Conservation (phyloP, 805 yeast genomes). For the Yarrowia deformans region DNA sequence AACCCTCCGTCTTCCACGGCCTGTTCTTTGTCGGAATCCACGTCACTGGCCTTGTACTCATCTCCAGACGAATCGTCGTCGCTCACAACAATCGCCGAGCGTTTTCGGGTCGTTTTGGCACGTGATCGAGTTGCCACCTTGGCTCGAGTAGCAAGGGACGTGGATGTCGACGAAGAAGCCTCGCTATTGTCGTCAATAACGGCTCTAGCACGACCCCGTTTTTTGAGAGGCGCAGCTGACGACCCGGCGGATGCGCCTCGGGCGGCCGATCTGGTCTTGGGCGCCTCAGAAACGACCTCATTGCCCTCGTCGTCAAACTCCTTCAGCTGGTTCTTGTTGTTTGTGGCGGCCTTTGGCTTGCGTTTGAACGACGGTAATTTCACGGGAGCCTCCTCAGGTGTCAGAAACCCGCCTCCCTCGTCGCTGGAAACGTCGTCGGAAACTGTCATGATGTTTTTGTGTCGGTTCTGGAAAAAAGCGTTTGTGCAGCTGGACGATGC, state of each 20-base stretch:
- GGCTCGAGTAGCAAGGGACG: slow-evolving; percentile 11
- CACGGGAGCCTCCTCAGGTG: background rate
- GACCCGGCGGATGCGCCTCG: background rate
- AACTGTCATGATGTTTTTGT: slow-evolving; percentile 2
- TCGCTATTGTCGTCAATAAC: slow-evolving; percentile 11
- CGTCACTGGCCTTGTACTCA: slow-evolving; percentile 8
- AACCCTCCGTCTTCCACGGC: slow-evolving; percentile 27
- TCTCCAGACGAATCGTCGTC: slow-evolving; percentile 25
- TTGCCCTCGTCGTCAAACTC: slow-evolving; percentile 37
- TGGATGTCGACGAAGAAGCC: slow-evolving; percentile 9
- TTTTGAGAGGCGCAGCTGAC: background rate
- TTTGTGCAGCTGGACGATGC: background rate
- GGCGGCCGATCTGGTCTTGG: slow-evolving; percentile 9
- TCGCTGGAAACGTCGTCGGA: slow-evolving; percentile 18
- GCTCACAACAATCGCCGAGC: slow-evolving; percentile 11
- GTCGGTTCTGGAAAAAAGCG: background rate
- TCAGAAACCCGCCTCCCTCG: slow-evolving; percentile 32
- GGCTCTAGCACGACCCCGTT: slow-evolving; percentile 9
- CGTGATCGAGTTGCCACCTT: slow-evolving; percentile 13
- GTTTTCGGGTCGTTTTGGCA: background rate
- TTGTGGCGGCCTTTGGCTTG: background rate
- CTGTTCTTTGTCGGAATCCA: background rate
- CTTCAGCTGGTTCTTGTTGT: background rate
- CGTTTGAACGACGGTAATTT: slow-evolving; percentile 24
- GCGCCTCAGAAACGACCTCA: background rate